Conservation (phyloP, 306 rosid species). For the Ammopiptanthus mongolicus region DNA sequence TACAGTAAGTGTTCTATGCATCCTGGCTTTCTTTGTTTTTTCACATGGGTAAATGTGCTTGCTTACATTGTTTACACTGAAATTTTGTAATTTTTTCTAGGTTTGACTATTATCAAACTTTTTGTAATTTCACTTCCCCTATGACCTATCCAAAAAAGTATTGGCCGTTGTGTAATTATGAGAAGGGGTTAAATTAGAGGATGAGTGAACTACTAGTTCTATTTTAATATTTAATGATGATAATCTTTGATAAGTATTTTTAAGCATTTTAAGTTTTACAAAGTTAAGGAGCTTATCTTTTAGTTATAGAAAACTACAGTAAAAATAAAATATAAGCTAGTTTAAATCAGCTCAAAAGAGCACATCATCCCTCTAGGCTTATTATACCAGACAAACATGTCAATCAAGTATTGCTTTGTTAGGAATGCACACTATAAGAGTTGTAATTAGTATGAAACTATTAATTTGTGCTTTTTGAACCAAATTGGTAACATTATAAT, state of each 20-base stretch:
- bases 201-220: not conserved
- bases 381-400: not conserved
- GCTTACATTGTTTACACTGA: not conserved
- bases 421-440: not conserved
- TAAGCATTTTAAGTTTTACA: not conserved
- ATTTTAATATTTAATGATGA: not conserved
- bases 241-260: not conserved
- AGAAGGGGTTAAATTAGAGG: not conserved
- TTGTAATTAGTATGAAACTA: not conserved
- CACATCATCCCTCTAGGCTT: not conserved
- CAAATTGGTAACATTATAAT: not conserved
- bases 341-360: not conserved
- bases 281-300: not conserved
- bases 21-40: constrained; percentile 10
- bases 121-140: not conserved
- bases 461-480: not conserved
- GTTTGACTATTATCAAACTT: not conserved
- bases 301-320: not conserved
- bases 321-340: not conserved
- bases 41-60: not conserved
- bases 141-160: not conserved
- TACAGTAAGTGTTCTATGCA: constrained; percentile 54
- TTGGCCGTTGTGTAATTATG: not conserved
- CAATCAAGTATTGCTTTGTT: not conserved
- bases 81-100: not conserved